These are phyloP conservation scores for Pulicaria dysenterica DNA, from an alignment of 129 eudicot species.

Conservation along the genomic window DNA sequence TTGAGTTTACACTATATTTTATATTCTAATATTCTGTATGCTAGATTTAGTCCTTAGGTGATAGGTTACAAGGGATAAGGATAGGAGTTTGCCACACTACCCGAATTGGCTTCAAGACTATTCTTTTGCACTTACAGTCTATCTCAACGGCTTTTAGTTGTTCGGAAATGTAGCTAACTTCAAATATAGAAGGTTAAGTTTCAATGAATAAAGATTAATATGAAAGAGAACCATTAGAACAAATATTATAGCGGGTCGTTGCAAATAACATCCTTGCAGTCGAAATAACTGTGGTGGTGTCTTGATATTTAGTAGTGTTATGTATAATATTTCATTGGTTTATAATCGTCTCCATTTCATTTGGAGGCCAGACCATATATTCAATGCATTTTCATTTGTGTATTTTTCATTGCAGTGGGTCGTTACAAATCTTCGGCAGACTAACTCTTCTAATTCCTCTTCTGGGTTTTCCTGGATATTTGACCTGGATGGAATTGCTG, in stretches of 20 bases:
- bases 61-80: too few relatives aligned
- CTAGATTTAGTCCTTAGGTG: too few relatives aligned
- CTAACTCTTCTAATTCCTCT: conserved; percentile 47
- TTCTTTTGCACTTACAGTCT: too few relatives aligned
- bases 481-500: conserved; percentile 81
- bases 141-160: too few relatives aligned
- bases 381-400: not conserved
- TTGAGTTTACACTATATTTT: too few relatives aligned
- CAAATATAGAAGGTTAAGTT: too few relatives aligned
- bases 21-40: too few relatives aligned
- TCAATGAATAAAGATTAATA: too few relatives aligned
- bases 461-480: conserved; percentile 76
- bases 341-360: not conserved
- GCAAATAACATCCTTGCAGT: not conserved
- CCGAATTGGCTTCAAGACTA: too few relatives aligned
- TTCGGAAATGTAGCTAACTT: too few relatives aligned
- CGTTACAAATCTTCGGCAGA: conserved; percentile 76
- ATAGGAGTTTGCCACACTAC: too few relatives aligned
- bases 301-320: conserved; percentile 7
- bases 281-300: not conserved
- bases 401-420: conserved; percentile 74
- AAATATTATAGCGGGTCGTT: not conserved
- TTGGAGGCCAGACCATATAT: conserved; percentile 19
- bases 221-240: not conserved
- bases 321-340: conserved; percentile 3